Evolutionary conservation across 495 filamentous ascomycete genomes (phyloP), one percentile per base, ranked within the genome.

Genomic region (Poronia punctata): DNA sequence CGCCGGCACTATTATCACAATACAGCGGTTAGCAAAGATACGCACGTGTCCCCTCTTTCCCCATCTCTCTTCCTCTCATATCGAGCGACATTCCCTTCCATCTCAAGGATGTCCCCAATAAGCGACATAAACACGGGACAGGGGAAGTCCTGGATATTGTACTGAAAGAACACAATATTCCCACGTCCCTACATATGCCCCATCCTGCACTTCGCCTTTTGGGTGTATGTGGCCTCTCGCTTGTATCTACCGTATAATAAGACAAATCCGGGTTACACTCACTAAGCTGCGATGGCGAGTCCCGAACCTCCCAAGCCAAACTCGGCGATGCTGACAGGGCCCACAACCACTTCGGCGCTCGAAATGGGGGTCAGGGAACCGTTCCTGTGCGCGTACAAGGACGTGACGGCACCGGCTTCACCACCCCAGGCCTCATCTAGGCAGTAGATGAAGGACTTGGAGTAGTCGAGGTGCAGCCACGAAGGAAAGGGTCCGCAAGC

Each of bases 401-500:
- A 56, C 18, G 60, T 52, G 23, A 78, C 55, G n/a, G 59, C 48
- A 19, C 71, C 72, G 28, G 62, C 63, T 11, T 54, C 49, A 22
- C 42, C 38, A 22, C 19, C 37, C 42, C 67, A 56, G 19, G 58
- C 66, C 59, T 84, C 81, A 38, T 82, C 72, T 21, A 76, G 56
- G 60, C 78, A 82, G 63, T 80, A 84, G 16, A 84, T 50, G 7
- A 69, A 60, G 7, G 57, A 50, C 26, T 68, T 61, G 30, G 54
- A 47, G 10, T 61, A 30, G 56, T 65, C 76, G 23, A 75, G 63
- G 6, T 68, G 68, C 32, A 83, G 53, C 76, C 77, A 83, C 31
- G 75, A 74, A n/a, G 78, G 72, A 48, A 74, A 71, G 14, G 50
- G 46, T 10, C 65, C 72, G 59, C 78, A 82, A 19, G 58, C 64